Percentiles rank a stretch among this genome's conserved stretches.
Conservation (phyloP, 139 green algal species). For the Chlamydomonas sp. region DNA sequence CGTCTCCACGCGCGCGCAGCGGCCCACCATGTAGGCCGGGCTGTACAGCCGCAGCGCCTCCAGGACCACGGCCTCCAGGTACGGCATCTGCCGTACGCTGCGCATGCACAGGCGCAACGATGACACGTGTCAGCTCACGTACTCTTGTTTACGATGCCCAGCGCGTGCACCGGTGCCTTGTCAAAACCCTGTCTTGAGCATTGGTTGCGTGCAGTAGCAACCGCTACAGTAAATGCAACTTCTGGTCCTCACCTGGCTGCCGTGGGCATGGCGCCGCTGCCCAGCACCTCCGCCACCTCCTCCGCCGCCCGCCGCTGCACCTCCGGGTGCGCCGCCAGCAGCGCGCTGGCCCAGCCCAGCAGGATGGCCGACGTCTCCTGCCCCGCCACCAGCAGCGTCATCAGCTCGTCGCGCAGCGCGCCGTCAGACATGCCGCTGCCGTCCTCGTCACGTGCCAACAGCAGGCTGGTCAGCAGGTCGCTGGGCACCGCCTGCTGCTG, state of each 20-base stretch:
- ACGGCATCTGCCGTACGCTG: constrained; percentile 52
- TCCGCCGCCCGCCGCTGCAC: constrained; percentile 55
- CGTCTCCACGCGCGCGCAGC: constrained; percentile 66
- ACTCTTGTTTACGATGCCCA: not conserved
- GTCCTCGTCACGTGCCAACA: constrained; percentile 71
- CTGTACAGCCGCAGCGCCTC: constrained; percentile 87
- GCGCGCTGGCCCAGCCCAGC: constrained; percentile 78
- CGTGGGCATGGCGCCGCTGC: constrained; percentile 3
- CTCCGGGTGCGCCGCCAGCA: constrained; percentile 78
- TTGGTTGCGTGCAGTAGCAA: no score
- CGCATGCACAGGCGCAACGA: not conserved
- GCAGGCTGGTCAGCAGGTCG: constrained; percentile 78
- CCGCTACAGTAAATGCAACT: no score
- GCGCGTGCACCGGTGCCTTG: no score
- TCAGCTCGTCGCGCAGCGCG: constrained; percentile 84
- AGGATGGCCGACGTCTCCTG: constrained; percentile 91
- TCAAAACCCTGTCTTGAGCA: no score
- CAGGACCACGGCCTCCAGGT: constrained; percentile 76
- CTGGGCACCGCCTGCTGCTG: not conserved
- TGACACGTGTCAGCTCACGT: not conserved
- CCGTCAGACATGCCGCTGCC: constrained; percentile 70
- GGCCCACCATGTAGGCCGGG: constrained; percentile 90
- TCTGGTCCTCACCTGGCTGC: constrained; percentile 27
- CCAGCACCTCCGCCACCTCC: constrained; percentile 55
- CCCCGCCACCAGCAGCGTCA: constrained; percentile 88